Evolutionary conservation across 352 stramenopile genomes (phyloP).

Genomic region (Phytophthora rubi): DNA sequence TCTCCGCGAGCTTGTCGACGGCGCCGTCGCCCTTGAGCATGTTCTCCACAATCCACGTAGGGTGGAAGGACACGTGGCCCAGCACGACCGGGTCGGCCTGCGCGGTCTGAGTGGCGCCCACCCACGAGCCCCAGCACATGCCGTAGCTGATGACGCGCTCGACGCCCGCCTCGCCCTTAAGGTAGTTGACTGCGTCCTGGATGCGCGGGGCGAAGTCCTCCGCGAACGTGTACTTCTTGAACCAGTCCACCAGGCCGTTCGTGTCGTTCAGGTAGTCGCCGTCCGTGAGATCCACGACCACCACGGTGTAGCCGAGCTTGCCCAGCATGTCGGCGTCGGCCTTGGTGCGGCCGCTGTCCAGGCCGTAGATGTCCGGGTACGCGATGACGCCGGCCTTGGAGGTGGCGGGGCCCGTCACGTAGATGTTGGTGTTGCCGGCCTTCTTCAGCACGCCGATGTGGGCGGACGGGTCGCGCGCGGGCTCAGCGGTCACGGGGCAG

Average conservation of each 20-base stretch:
- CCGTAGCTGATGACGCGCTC: slow-evolving; percentile 77
- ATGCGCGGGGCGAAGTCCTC: slow-evolving; percentile 59
- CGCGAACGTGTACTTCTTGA: slow-evolving; percentile 74
- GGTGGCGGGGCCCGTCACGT: slow-evolving; percentile 68
- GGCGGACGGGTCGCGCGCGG: slow-evolving; percentile 47
- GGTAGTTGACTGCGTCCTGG: slow-evolving; percentile 75
- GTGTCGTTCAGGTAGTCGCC: slow-evolving; percentile 69
- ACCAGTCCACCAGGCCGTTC: slow-evolving; percentile 53
- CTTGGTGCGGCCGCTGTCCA: slow-evolving; percentile 85
- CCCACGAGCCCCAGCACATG: slow-evolving; percentile 87
- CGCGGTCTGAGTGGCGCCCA: slow-evolving; percentile 62
- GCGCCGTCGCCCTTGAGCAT: slow-evolving; percentile 72
- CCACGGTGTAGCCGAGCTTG: slow-evolving; percentile 78
- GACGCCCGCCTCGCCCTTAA: slow-evolving; percentile 64
- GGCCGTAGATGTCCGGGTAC: slow-evolving; percentile 79
- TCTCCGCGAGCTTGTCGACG: slow-evolving; percentile 72
- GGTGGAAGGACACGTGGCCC: slow-evolving; percentile 85
- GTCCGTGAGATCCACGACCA: slow-evolving; percentile 69
- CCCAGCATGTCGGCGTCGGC: slow-evolving; percentile 74
- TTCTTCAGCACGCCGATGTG: slow-evolving; percentile 70
- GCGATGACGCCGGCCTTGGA: slow-evolving; percentile 74
- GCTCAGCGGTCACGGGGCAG: slow-evolving; percentile 76
- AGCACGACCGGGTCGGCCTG: slow-evolving; percentile 50
- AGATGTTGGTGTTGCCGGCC: slow-evolving; percentile 70
- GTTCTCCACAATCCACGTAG: slow-evolving; percentile 81